Evolutionary conservation across 2,329 filamentous ascomycete species (phyloP).

Genomic region (Colletotrichum sp.): DNA sequence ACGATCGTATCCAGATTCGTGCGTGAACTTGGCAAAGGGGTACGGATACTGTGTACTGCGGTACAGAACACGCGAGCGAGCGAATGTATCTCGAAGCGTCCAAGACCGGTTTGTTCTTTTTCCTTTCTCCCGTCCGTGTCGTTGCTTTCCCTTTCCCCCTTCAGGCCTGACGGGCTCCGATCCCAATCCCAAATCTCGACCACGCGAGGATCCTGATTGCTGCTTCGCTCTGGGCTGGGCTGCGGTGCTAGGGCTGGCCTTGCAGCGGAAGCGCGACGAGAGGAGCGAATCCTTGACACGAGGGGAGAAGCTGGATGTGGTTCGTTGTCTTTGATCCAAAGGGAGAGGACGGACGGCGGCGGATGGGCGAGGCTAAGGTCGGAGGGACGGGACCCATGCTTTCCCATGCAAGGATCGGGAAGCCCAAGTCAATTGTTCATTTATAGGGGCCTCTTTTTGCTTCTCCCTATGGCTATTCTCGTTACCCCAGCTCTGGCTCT

Average conservation of each 20-base stretch:
- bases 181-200: background rate
- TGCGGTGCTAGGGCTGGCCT: background rate
- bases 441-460: conserved; percentile 5
- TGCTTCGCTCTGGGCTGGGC: background rate
- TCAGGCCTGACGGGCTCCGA: background rate
- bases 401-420: background rate
- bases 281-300: background rate
- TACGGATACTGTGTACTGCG: background rate
- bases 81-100: background rate
- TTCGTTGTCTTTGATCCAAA: conserved; percentile 14
- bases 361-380: background rate
- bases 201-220: background rate
- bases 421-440: background rate
- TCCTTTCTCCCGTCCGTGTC: background rate
- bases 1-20: background rate
- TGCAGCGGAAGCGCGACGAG: background rate
- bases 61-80: background rate
- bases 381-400: background rate
- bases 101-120: background rate
- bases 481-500: conserved; percentile 19
- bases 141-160: background rate
- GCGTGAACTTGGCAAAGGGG: background rate
- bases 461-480: conserved; percentile 4
- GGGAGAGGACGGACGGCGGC: background rate
- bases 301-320: background rate